phyloP scores from a whole-genome alignment of 192 early-diverging fungal genomes.

The Backusella australiensis region DNA sequence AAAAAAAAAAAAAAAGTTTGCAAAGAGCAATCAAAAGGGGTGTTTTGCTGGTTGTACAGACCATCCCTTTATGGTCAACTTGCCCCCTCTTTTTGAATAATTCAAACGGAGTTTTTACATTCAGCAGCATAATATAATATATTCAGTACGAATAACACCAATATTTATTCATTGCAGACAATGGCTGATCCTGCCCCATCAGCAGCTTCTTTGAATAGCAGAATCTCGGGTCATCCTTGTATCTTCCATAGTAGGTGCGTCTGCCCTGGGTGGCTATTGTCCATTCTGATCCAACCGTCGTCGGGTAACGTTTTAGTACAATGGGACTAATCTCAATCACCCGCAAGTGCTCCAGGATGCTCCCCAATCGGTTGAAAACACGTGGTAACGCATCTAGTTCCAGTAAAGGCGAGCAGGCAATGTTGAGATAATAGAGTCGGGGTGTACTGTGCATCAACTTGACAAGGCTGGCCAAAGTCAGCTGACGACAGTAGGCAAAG shows the following conservation, averaged over 20 bases:
- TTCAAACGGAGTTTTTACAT: slow-evolving; percentile 9
- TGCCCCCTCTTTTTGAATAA: not conserved
- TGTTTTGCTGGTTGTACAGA: not conserved
- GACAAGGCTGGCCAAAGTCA: not conserved
- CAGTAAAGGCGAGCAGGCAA: not conserved
- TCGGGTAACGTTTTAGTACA: not conserved
- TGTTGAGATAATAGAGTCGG: slow-evolving; percentile 5
- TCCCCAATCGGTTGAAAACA: not conserved
- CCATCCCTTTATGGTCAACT: not conserved
- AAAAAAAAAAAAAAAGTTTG: slow-evolving; percentile 1
- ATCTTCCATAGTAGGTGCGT: slow-evolving; percentile 1
- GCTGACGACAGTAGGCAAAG: not conserved
- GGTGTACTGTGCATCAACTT: slow-evolving; percentile 2
- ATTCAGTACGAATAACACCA: slow-evolving; percentile 17
- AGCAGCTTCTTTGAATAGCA: slow-evolving; percentile 4
- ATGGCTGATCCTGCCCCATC: not conserved
- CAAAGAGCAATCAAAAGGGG: not conserved
- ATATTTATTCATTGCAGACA: slow-evolving; percentile 16
- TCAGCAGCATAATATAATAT: not conserved
- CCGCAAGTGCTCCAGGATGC: not conserved
- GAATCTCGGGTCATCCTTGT: not conserved
- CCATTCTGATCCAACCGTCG: not conserved
- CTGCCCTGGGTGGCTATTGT: not conserved
- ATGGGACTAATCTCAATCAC: slow-evolving; percentile 14
- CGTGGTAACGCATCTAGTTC: not conserved